A percentile compares a stretch with the other conserved stretches of the same genome.
Conservation (phyloP, 108 stramenopile species). For the Cyclostephanos invisitatus region DNA sequence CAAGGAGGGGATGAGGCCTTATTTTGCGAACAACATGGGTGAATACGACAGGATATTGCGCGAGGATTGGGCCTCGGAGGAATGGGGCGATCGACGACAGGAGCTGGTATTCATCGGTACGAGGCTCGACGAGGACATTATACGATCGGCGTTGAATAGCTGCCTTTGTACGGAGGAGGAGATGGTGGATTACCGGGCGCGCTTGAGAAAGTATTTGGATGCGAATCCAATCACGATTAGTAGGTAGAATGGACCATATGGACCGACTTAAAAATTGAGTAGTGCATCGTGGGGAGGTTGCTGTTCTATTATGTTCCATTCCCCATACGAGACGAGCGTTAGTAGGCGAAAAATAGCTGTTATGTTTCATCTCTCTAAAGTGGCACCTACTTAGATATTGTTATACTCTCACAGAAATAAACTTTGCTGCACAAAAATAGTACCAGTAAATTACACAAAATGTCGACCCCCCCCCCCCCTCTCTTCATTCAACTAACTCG, state of each 20-base stretch:
- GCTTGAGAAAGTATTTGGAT: constrained; percentile 55
- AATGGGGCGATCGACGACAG: constrained; percentile 92
- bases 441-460: too few species aligned
- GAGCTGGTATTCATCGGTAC: constrained; percentile 92
- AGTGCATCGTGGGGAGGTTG: not conserved
- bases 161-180: constrained; percentile 74
- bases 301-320: too few species aligned
- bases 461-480: too few species aligned
- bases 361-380: too few species aligned
- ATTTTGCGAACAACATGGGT: constrained; percentile 56
- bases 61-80: constrained; percentile 86
- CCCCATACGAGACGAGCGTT: too few species aligned
- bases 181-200: constrained; percentile 64
- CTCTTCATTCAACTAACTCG: not conserved
- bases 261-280: constrained; percentile 18
- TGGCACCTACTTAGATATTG: too few species aligned
- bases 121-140: constrained; percentile 59
- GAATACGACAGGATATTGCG: constrained; percentile 78
- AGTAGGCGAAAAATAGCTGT: too few species aligned
- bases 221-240: constrained; percentile 23
- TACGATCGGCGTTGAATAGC: constrained; percentile 68
- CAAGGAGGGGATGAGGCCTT: constrained; percentile 69
- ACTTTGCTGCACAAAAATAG: too few species aligned
- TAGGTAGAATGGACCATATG: constrained; percentile 45
- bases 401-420: too few species aligned